A percentile compares a stretch with the other conserved stretches of the same genome.
These are phyloP conservation scores for Straminergon stramineum DNA, from an alignment of 225 moss, liverwort and hornwort species.

Conservation along the genomic window DNA sequence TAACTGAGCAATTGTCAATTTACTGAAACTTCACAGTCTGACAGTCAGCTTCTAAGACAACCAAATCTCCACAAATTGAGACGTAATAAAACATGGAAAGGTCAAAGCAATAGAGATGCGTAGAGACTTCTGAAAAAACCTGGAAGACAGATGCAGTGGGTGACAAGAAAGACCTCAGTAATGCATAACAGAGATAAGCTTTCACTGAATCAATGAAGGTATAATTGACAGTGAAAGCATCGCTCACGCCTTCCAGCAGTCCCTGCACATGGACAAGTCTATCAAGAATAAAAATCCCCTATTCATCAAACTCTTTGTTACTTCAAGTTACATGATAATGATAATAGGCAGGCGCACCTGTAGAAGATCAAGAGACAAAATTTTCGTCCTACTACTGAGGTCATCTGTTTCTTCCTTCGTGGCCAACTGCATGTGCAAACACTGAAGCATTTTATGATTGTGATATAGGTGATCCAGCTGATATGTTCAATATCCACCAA, in stretches of 20 bases:
- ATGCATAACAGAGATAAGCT: conserved; percentile 85
- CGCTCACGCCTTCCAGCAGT: conserved; percentile 66
- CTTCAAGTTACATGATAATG: not conserved
- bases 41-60: not conserved
- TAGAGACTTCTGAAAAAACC: conserved; percentile 25
- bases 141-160: conserved; percentile 61
- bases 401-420: conserved; percentile 83
- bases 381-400: conserved; percentile 62
- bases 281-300: not conserved
- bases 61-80: not conserved
- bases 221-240: conserved; percentile 72
- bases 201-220: conserved; percentile 74
- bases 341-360: conserved; percentile 31
- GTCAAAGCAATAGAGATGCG: not conserved
- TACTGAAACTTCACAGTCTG: not conserved
- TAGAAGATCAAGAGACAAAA: conserved; percentile 82
- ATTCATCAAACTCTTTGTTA: not conserved
- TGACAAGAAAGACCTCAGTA: conserved; percentile 84
- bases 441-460: not conserved
- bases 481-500: conserved; percentile 14
- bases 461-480: not conserved
- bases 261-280: conserved; percentile 30
- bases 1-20: not conserved
- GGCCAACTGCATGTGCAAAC: conserved; percentile 46
- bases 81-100: not conserved